These are phyloP conservation scores for Haematococcus lacustris DNA, from an alignment of 139 green algal species.

Conservation along the genomic window DNA sequence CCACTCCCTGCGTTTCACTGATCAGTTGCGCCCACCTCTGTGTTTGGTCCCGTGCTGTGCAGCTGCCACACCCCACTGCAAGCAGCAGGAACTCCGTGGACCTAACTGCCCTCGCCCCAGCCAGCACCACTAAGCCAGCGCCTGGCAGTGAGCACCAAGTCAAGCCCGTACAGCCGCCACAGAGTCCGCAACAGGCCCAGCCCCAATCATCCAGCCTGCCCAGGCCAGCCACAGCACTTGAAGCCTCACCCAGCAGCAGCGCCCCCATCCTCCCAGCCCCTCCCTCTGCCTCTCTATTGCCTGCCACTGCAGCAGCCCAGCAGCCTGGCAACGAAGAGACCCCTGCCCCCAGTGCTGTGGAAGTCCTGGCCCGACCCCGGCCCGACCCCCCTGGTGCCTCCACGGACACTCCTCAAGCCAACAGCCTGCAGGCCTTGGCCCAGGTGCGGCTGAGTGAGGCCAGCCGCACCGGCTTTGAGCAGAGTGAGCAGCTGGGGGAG, in stretches of 20 bases:
- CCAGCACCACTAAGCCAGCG: not conserved
- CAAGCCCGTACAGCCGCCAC: not conserved
- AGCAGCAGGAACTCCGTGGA: not conserved
- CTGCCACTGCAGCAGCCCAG: too few species aligned
- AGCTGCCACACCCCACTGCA: too few species aligned
- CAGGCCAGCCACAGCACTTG: too few species aligned
- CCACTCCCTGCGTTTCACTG: too few species aligned
- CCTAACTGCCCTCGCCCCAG: not conserved
- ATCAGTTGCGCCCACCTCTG: too few species aligned
- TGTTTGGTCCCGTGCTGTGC: too few species aligned
- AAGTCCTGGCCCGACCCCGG: not conserved
- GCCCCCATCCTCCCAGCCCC: too few species aligned
- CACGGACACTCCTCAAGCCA: not conserved
- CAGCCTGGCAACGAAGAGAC: not conserved
- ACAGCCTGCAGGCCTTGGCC: not conserved
- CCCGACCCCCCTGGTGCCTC: not conserved
- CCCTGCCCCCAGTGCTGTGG: not conserved
- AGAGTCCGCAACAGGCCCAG: not conserved
- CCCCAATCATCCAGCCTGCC: too few species aligned
- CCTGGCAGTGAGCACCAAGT: not conserved
- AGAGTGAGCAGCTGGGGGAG: not conserved
- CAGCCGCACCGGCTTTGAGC: not conserved
- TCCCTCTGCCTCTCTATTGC: too few species aligned
- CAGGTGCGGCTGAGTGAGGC: not conserved
- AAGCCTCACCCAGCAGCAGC: too few species aligned